Percentiles rank a stretch among this genome's conserved stretches.
These are phyloP conservation scores for Helminthosporium solani DNA, from an alignment of 2,329 filamentous ascomycete genomes.

Conservation along the genomic window DNA sequence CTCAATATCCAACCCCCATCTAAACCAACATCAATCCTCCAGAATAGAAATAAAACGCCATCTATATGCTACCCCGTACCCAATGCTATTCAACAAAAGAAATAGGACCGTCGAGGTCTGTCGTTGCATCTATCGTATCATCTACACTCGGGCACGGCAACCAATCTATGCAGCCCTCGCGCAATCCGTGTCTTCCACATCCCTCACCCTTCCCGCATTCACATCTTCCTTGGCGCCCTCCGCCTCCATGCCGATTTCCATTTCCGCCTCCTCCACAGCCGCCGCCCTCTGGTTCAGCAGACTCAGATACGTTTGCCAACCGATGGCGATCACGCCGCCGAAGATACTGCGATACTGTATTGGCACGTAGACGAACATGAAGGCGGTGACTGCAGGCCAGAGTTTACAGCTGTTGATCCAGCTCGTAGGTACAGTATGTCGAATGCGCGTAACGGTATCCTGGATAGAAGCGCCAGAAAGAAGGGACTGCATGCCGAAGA, in stretches of 20 bases:
- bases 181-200: neutral
- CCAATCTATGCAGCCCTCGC: slow-evolving; percentile 7
- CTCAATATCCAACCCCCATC: too few species aligned
- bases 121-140: neutral
- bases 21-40: neutral
- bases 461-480: slow-evolving; percentile 60
- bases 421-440: slow-evolving; percentile 72
- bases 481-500: slow-evolving; percentile 53
- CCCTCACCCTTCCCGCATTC: slow-evolving; percentile 3
- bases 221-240: slow-evolving; percentile 4
- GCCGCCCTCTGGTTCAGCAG: slow-evolving; percentile 76
- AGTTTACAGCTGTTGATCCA: slow-evolving; percentile 79
- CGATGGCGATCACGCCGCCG: slow-evolving; percentile 72
- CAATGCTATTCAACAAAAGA: slow-evolving; percentile 16
- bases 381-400: slow-evolving; percentile 84
- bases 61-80: slow-evolving; percentile 11
- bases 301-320: slow-evolving; percentile 90
- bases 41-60: slow-evolving; percentile 7
- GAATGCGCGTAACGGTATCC: slow-evolving; percentile 69
- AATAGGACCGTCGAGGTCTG: slow-evolving; percentile 8
- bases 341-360: slow-evolving; percentile 80
- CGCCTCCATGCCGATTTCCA: slow-evolving; percentile 2
- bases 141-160: neutral
- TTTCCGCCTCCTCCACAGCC: slow-evolving; percentile 47
- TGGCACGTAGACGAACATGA: slow-evolving; percentile 81